Percentiles rank a stretch among this genome's conserved stretches.
phyloP scores from a whole-genome alignment of 1,284 basidiomycete species.

The Ustilago vetiveriae region DNA sequence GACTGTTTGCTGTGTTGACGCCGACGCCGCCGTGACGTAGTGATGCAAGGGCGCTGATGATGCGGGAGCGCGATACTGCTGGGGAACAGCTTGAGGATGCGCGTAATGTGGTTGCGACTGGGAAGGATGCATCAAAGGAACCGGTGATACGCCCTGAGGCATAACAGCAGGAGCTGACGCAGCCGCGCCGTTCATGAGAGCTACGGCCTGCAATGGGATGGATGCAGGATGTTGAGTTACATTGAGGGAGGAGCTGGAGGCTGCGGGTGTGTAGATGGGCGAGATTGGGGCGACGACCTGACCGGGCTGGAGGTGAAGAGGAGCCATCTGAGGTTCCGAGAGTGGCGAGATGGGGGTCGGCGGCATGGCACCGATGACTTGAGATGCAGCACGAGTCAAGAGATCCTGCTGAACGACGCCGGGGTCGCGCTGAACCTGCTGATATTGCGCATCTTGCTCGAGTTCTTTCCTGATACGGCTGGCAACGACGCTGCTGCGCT shows the following conservation, averaged over 20 bases:
- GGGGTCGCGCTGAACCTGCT: slow-evolving; percentile 49
- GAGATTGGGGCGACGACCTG: slow-evolving; percentile 36
- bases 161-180: slow-evolving; percentile 6
- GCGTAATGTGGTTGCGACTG: slow-evolving; percentile 10
- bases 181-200: slow-evolving; percentile 15
- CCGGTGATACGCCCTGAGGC: slow-evolving; percentile 12
- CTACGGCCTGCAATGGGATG: slow-evolving; percentile 23
- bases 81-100: neutral
- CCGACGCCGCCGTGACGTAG: neutral
- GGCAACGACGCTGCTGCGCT: slow-evolving; percentile 48
- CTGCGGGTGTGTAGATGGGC: slow-evolving; percentile 34
- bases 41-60: neutral
- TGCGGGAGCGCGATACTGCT: slow-evolving; percentile 4
- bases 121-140: slow-evolving; percentile 9
- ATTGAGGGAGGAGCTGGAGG: slow-evolving; percentile 33
- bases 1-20: slow-evolving; percentile 7
- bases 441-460: slow-evolving; percentile 55
- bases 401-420: slow-evolving; percentile 52
- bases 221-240: slow-evolving; percentile 20
- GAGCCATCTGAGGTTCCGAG: slow-evolving; percentile 17
- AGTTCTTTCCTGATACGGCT: slow-evolving; percentile 55
- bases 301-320: slow-evolving; percentile 31
- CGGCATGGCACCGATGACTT: slow-evolving; percentile 54
- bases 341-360: slow-evolving; percentile 25
- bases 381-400: slow-evolving; percentile 51